These are phyloP conservation scores for Lichtheimia corymbifera DNA, from an alignment of 371 early-diverging fungal genomes.

Conservation along the genomic window DNA sequence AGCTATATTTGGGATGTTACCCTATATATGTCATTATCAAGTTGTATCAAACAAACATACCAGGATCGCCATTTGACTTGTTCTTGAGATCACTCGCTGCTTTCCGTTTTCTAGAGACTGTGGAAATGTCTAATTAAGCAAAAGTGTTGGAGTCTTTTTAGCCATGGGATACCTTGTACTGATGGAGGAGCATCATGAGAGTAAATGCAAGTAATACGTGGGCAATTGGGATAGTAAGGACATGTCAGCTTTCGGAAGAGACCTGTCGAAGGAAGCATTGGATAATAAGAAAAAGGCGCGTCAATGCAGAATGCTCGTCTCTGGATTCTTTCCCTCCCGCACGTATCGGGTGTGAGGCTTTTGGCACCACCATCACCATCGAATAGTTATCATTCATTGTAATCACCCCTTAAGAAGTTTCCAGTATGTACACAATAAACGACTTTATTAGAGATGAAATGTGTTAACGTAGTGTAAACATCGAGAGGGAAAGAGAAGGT, in stretches of 20 bases:
- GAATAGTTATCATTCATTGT: too few species aligned
- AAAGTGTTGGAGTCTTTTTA: neutral
- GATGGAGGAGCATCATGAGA: slow-evolving; percentile 20
- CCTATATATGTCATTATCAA: neutral
- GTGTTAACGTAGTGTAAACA: too few species aligned
- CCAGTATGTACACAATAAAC: too few species aligned
- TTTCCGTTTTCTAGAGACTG: neutral
- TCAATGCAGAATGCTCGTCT: neutral
- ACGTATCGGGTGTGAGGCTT: neutral
- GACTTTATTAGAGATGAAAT: too few species aligned
- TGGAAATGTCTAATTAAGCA: neutral
- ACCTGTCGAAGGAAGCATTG: slow-evolving; percentile 39
- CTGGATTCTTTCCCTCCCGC: neutral
- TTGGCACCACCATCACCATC: too few species aligned
- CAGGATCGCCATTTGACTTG: neutral
- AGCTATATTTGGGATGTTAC: neutral
- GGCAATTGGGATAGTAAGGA: slow-evolving; percentile 35
- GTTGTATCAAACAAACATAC: too few species aligned
- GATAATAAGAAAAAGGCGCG: neutral
- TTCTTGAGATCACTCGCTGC: slow-evolving; percentile 1
- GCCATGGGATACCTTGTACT: neutral
- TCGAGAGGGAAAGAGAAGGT: too few species aligned
- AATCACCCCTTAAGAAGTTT: too few species aligned
- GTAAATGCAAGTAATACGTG: slow-evolving; percentile 29
- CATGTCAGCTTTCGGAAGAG: slow-evolving; percentile 36